Base-by-base conservation (phyloP, 495 filamentous ascomycete species). In the Achaetomiella virescens region DNA sequence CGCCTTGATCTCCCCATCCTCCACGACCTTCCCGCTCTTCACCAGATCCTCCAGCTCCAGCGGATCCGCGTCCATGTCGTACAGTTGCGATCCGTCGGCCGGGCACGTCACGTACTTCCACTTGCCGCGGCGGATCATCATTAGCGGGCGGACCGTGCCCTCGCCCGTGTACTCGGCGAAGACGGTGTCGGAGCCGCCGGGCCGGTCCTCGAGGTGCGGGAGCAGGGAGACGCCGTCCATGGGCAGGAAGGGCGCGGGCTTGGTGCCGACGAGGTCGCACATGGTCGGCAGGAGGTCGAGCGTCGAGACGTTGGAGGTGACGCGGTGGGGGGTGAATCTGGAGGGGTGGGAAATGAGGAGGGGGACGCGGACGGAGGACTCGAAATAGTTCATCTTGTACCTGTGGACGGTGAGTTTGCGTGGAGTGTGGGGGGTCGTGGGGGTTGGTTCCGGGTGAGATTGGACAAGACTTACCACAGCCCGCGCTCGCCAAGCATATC, bases 381-480 rank as follows among this genome's bases (percentile, higher is more conserved):
- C 90, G 62, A 87, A 92, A 77, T 89, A 95, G 58, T 77, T 84
- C 90, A 95, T 95, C 76, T 95, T 95, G 76, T 95, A 96, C 75
- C 76, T 78, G 35, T 10, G 25, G 22, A 22, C 10, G 45, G 47
- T 22, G 24, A 35, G 59, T 43, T 58, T n/a, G 35, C 14, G 8
- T 44, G n/a, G 12, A 42, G 21, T n/a, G 27, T 8, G 22, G 6
- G 24, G 25, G 2, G 22, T 36, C 11, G 15, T 33, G n/a, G n/a
- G n/a, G 51, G 25, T 21, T 18, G 18, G 15, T 27, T 15, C 15
- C 21, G 3, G 44, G 44, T 15, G 10, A 25, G 12, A 45, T 29
- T 17, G 37, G 12, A 35, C 1, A 22, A 2, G 27, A 50, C 67
- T 48, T 63, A 72, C 90, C 90, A 96, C 36, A 96, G 71, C 0